Evolutionary conservation across 1,139 yeast species (phyloP).

Genomic region (Suhomyces taliae): DNA sequence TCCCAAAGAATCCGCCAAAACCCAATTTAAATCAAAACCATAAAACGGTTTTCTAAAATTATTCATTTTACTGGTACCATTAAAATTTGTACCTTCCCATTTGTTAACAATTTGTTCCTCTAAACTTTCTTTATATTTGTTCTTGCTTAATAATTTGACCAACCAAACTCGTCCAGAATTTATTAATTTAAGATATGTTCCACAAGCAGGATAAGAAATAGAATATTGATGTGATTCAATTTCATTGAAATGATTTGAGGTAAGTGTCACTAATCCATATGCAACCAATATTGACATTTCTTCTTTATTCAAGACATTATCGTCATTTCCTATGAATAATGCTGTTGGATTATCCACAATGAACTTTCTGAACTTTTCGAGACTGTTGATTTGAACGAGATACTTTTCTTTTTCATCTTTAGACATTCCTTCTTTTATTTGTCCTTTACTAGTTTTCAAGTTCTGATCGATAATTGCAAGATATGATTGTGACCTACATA

Average conservation of each 20-base stretch:
- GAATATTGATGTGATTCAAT: slow-evolving; percentile 47
- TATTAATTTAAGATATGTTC: slow-evolving; percentile 51
- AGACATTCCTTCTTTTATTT: slow-evolving; percentile 1
- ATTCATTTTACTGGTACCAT: slow-evolving; percentile 36
- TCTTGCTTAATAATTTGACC: slow-evolving; percentile 41
- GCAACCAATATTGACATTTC: slow-evolving; percentile 40
- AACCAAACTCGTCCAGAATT: slow-evolving; percentile 52
- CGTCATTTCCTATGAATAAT: slow-evolving; percentile 26
- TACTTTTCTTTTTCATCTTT: slow-evolving; percentile 8
- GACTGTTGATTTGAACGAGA: slow-evolving; percentile 10
- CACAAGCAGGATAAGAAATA: slow-evolving; percentile 64
- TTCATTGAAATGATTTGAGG: slow-evolving; percentile 50
- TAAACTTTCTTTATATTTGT: slow-evolving; percentile 52
- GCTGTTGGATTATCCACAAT: slow-evolving; percentile 30
- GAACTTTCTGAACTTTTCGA: slow-evolving; percentile 26
- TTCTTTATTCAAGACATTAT: slow-evolving; percentile 26
- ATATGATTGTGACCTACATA: slow-evolving; percentile 30
- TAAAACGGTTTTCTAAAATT: slow-evolving; percentile 55
- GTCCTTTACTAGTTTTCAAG: slow-evolving; percentile 7
- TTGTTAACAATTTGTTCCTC: slow-evolving; percentile 49
- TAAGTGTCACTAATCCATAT: slow-evolving; percentile 57
- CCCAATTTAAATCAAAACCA: slow-evolving; percentile 64
- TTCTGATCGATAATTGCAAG: slow-evolving; percentile 17
- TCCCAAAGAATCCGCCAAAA: slow-evolving; percentile 64
- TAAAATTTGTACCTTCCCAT: slow-evolving; percentile 45